Base-by-base conservation (phyloP, 139 green algal species). In the Chlorella ohadii region DNA sequence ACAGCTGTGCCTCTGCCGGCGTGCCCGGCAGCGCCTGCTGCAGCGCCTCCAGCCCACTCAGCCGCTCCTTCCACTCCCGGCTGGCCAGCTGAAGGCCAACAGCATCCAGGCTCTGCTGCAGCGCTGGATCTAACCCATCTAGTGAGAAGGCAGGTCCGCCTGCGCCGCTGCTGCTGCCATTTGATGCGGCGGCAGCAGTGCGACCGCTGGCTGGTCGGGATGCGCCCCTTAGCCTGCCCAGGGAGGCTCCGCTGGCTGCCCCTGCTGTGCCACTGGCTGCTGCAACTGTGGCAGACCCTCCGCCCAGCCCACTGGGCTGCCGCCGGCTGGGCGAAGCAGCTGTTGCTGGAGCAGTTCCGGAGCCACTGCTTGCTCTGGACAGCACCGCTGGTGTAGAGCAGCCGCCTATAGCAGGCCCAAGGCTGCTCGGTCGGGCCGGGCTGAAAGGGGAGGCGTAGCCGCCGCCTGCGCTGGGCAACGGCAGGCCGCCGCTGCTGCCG, bases 61-160 rank as follows among this genome's bases (percentile, higher is more conserved):
- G 31, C 17, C 79, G 79, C 27, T 63, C 44, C 79, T 76, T 84
- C 64, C 64, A 84, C 6, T 84, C 79, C 19, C 31, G 19, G 64
- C 79, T 84, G 41, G 25, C 33, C 15, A 84, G 47, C 44, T 77
- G 41, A 3, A 22, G 5, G 4, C 7, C 12, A 23, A 47, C 47
- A 33, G 44, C 34, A 7, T 84, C 79, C 41, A 84, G 22, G 20
- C 33, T 67, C 33, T 84, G 79, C 44, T 77, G 65, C 33, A 77
- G 41, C 39, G 63, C 78, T 38, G 75, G 56, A 15, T 68, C 75
- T 1, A 81, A 12, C 28, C 75, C 75, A 38, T 23, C 33, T 38
- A 81, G 34, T 0, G 75, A 81, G 23, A 4, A 23, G 34, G 68
- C 38, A 55, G 36, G 4, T 4, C 36, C 38, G 34, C 36, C 36